phyloP scores from a whole-genome alignment of 2,329 filamentous ascomycete genomes.

The Aspergillus sojae region DNA sequence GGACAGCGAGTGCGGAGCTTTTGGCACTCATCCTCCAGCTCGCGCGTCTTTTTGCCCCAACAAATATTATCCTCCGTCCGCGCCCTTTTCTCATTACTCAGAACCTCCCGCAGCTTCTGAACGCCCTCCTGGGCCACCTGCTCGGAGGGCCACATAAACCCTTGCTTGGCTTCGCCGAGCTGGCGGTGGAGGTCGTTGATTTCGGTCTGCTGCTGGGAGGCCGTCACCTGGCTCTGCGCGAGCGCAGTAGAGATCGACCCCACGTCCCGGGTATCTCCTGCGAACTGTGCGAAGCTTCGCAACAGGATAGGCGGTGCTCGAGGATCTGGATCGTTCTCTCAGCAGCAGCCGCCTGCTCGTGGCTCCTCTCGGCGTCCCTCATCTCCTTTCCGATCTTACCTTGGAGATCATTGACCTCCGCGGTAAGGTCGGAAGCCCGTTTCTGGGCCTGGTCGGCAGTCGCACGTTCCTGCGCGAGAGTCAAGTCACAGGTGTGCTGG shows the following conservation, averaged over 20 bases:
- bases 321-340: slow-evolving; percentile 14
- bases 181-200: slow-evolving; percentile 16
- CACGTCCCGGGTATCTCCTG: slow-evolving; percentile 18
- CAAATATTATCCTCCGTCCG: slow-evolving; percentile 20
- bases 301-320: slow-evolving; percentile 16
- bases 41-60: slow-evolving; percentile 14
- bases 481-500: slow-evolving; percentile 10
- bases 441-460: background rate
- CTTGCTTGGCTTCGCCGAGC: slow-evolving; percentile 12
- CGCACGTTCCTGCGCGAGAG: slow-evolving; percentile 11
- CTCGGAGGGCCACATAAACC: background rate
- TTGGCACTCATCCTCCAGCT: slow-evolving; percentile 20
- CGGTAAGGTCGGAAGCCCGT: background rate
- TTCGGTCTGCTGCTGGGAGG: slow-evolving; percentile 13
- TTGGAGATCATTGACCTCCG: slow-evolving; percentile 10
- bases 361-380: slow-evolving; percentile 15
- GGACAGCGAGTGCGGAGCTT: slow-evolving; percentile 22
- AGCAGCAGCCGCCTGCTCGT: slow-evolving; percentile 5
- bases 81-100: slow-evolving; percentile 17
- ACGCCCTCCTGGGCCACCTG: slow-evolving; percentile 11
- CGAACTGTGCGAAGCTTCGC: background rate
- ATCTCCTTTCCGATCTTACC: slow-evolving; percentile 9
- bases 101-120: slow-evolving; percentile 12
- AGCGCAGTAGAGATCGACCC: slow-evolving; percentile 19
- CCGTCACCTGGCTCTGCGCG: slow-evolving; percentile 14